These are phyloP conservation scores for Aspergillus ochraceus DNA, from an alignment of 2,329 filamentous ascomycete species.

Conservation along the genomic window DNA sequence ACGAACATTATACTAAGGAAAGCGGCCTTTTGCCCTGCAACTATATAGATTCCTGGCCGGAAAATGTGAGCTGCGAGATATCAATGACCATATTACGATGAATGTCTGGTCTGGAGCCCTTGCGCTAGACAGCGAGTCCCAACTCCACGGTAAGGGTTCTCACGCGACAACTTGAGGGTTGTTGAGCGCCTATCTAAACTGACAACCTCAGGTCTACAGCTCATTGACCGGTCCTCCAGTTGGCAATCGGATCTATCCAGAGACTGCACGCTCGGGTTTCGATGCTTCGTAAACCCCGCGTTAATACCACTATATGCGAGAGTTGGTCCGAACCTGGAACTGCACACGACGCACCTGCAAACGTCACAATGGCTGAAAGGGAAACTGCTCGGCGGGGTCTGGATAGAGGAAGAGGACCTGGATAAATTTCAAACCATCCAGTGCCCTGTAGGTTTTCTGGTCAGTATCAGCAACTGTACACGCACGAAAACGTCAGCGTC, in stretches of 20 bases:
- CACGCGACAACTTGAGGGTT: conserved; percentile 5
- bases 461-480: conserved; percentile 28
- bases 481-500: conserved; percentile 17
- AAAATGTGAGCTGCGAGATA: conserved; percentile 14
- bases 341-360: conserved; percentile 33
- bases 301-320: conserved; percentile 43
- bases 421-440: conserved; percentile 31
- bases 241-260: conserved; percentile 36
- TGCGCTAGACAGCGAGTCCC: conserved; percentile 24
- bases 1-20: neutral
- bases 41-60: conserved; percentile 2
- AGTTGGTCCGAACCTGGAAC: conserved; percentile 40
- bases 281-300: conserved; percentile 41
- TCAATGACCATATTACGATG: conserved; percentile 27
- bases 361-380: conserved; percentile 41
- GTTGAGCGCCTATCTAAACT: neutral
- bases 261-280: conserved; percentile 32
- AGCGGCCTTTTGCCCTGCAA: neutral
- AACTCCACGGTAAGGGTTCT: conserved; percentile 30
- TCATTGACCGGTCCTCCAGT: conserved; percentile 34
- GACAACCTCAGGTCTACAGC: conserved; percentile 29
- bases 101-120: conserved; percentile 41
- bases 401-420: conserved; percentile 35
- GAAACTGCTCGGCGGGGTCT: conserved; percentile 36
- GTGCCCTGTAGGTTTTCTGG: conserved; percentile 41